Conservation (phyloP, 2,329 filamentous ascomycete species). For the Rhexocercosporidium sp. region DNA sequence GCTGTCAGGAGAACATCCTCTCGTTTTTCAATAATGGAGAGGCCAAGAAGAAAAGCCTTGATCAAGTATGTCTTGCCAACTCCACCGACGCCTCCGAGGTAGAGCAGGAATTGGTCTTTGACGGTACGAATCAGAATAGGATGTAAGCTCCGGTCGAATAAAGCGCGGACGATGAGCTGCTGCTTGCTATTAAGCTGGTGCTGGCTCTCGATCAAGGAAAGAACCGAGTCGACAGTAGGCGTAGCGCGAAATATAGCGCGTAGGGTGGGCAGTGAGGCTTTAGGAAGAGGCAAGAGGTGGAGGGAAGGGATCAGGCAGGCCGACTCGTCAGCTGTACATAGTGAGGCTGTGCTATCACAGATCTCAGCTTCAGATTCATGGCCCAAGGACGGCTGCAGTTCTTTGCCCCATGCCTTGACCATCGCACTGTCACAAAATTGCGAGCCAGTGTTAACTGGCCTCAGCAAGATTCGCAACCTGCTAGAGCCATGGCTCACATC, state of each 20-base stretch:
- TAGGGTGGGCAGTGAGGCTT: not conserved
- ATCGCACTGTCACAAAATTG: not conserved
- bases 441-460: not conserved
- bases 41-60: not conserved
- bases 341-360: not conserved
- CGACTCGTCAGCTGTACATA: not conserved
- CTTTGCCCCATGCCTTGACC: not conserved
- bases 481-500: not conserved
- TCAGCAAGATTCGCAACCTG: not conserved
- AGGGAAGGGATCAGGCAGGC: not conserved
- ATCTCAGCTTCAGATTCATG: not conserved
- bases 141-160: not conserved
- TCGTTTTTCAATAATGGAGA: not conserved
- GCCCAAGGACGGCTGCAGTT: not conserved
- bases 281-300: not conserved
- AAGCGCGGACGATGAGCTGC: not conserved
- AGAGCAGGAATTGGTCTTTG: not conserved
- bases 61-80: not conserved
- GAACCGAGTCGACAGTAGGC: not conserved
- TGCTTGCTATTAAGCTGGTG: not conserved
- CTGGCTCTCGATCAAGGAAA: not conserved
- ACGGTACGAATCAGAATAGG: not conserved
- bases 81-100: not conserved
- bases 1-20: not conserved
- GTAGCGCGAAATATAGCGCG: slow-evolving; percentile 2